phyloP scores from a whole-genome alignment of 805 yeast species.

The Saccharomyces jurei region DNA sequence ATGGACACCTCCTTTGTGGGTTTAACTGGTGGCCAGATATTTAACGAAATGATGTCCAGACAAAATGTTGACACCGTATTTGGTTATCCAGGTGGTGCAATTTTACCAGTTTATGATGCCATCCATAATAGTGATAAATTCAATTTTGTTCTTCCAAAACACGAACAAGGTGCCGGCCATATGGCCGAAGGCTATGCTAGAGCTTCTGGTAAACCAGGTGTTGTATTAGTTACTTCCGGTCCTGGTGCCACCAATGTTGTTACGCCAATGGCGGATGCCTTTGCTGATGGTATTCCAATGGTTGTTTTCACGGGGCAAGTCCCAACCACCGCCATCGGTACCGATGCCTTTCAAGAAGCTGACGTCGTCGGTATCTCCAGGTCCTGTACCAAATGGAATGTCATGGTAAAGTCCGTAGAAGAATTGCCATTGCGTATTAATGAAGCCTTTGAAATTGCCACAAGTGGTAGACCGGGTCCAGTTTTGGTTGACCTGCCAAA shows the following conservation, averaged over 20 bases:
- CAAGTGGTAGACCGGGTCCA: constrained; percentile 95
- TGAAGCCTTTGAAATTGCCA: constrained; percentile 96
- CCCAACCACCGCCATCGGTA: constrained; percentile 89
- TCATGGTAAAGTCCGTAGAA: constrained; percentile 91
- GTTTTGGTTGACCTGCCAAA: constrained; percentile 96
- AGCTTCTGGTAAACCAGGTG: constrained; percentile 93
- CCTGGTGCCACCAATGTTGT: constrained; percentile 98
- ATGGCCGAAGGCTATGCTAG: constrained; percentile 99
- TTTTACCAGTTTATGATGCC: constrained; percentile 95
- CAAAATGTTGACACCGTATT: constrained; percentile 92
- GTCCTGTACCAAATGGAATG: constrained; percentile 98
- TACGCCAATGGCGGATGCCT: constrained; percentile 97
- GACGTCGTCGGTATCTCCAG: constrained; percentile 95
- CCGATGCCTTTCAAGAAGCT: constrained; percentile 99
- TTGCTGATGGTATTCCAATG: constrained; percentile 94
- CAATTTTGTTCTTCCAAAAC: constrained; percentile 87
- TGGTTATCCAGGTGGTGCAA: constrained; percentile 99
- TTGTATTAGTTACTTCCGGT: constrained; percentile 96
- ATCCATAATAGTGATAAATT: constrained; percentile 85
- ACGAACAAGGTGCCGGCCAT: constrained; percentile 99
- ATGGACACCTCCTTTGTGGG: constrained; percentile 90
- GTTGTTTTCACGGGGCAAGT: constrained; percentile 98
- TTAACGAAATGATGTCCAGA: constrained; percentile 97
- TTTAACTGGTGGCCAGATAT: constrained; percentile 95
- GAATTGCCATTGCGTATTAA: constrained; percentile 93